Percentiles rank a stretch among this genome's conserved stretches.
phyloP scores from a whole-genome alignment of 805 yeast genomes.

The Candida orba region DNA sequence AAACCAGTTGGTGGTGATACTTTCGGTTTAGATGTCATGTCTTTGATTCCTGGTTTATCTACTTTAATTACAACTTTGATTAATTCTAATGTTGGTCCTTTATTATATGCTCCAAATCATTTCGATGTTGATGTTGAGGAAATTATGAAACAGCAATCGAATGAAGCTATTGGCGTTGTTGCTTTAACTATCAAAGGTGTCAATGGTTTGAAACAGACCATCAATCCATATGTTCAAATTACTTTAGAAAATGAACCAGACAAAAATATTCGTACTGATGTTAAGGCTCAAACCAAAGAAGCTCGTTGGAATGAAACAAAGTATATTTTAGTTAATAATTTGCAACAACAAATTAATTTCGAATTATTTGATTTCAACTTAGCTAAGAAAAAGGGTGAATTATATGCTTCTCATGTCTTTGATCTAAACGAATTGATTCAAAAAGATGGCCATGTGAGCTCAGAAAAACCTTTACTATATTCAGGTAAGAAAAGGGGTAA shows the following conservation, averaged over 20 bases:
- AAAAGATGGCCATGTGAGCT: slow-evolving; percentile 31
- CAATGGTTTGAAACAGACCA: slow-evolving; percentile 39
- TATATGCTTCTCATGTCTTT: slow-evolving; percentile 43
- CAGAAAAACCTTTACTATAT: slow-evolving; percentile 19
- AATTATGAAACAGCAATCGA: slow-evolving; percentile 51
- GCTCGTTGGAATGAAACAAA: slow-evolving; percentile 67
- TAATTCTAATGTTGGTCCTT: slow-evolving; percentile 65
- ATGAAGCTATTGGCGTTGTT: slow-evolving; percentile 64
- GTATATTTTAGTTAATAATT: slow-evolving; percentile 46
- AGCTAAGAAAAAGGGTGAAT: slow-evolving; percentile 47
- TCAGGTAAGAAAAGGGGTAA: slow-evolving; percentile 53
- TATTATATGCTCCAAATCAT: slow-evolving; percentile 78
- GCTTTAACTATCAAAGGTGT: slow-evolving; percentile 57
- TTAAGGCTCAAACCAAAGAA: slow-evolving; percentile 45
- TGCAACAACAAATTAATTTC: slow-evolving; percentile 51
- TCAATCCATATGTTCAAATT: slow-evolving; percentile 54
- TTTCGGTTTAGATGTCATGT: slow-evolving; percentile 80
- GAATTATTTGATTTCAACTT: slow-evolving; percentile 45
- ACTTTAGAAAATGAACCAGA: slow-evolving; percentile 38
- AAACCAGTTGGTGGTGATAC: slow-evolving; percentile 89
- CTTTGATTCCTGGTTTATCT: slow-evolving; percentile 73
- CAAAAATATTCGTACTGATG: slow-evolving; percentile 40
- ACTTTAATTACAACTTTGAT: slow-evolving; percentile 63
- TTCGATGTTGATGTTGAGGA: slow-evolving; percentile 71
- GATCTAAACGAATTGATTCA: slow-evolving; percentile 57